Conservation (phyloP, 306 rosid species). For the Casuarina equisetifolia region DNA sequence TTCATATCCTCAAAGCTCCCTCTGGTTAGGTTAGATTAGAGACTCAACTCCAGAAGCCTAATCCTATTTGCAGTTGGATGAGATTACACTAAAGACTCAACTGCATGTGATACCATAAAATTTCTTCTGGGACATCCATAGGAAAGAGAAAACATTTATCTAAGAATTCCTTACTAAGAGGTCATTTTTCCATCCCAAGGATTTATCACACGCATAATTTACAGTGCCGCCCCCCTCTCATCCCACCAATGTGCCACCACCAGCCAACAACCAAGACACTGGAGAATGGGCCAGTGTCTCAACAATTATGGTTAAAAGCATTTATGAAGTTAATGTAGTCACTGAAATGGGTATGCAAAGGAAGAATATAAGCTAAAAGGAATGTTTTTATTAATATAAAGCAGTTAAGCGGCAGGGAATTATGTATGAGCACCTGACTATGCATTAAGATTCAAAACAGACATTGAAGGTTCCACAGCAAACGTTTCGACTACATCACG, state of each 20-base stretch:
- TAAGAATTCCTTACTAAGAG: neutral
- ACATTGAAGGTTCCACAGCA: neutral
- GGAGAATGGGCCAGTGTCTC: neutral
- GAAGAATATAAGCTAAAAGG: neutral
- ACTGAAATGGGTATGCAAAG: neutral
- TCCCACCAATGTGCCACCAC: neutral
- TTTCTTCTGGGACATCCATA: neutral
- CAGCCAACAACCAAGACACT: neutral
- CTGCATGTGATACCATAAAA: neutral
- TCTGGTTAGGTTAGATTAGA: neutral
- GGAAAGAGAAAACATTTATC: neutral
- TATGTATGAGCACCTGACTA: neutral
- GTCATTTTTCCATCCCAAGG: neutral
- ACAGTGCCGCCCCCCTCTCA: neutral
- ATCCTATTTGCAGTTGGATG: neutral
- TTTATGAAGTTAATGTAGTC: neutral
- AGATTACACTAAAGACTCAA: neutral
- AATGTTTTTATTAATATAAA: neutral
- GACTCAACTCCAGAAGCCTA: neutral
- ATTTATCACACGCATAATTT: neutral
- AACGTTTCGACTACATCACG: conserved; percentile 26
- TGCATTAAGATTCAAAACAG: neutral
- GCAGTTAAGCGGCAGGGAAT: neutral
- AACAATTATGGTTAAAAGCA: neutral
- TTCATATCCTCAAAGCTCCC: neutral